These are phyloP conservation scores for Cytospora schulzeri DNA, from an alignment of 2,329 filamentous ascomycete species.

Conservation along the genomic window DNA sequence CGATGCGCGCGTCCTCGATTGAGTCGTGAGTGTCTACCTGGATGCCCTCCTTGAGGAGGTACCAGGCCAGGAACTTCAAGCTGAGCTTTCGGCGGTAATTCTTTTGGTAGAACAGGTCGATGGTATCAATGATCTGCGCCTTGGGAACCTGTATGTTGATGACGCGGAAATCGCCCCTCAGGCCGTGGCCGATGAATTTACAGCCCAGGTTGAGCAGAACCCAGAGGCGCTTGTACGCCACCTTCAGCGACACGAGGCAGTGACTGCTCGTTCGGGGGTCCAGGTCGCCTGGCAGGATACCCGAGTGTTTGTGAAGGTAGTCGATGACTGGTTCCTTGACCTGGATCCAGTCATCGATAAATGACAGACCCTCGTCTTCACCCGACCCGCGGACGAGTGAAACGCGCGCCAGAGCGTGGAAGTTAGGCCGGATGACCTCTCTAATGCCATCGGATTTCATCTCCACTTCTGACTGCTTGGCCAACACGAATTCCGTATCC, in stretches of 20 bases:
- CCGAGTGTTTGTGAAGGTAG: slow-evolving; percentile 92
- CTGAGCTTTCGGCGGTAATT: slow-evolving; percentile 83
- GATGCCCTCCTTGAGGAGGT: slow-evolving; percentile 88
- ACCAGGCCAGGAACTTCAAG: slow-evolving; percentile 88
- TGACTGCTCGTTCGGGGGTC: slow-evolving; percentile 78
- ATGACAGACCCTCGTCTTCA: slow-evolving; percentile 76
- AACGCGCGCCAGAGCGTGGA: slow-evolving; percentile 88
- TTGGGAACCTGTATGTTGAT: slow-evolving; percentile 97
- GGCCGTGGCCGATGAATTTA: slow-evolving; percentile 88
- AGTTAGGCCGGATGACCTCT: slow-evolving; percentile 87
- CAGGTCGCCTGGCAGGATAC: slow-evolving; percentile 83
- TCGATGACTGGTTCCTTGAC: slow-evolving; percentile 91
- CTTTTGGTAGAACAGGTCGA: slow-evolving; percentile 84
- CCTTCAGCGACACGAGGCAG: slow-evolving; percentile 83
- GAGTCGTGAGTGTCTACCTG: slow-evolving; percentile 92
- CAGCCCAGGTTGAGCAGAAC: slow-evolving; percentile 91
- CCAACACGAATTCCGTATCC: slow-evolving; percentile 93
- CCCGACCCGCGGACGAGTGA: slow-evolving; percentile 85
- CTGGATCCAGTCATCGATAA: slow-evolving; percentile 96
- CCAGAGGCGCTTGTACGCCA: slow-evolving; percentile 98
- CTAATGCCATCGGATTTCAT: slow-evolving; percentile 93
- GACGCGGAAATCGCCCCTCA: slow-evolving; percentile 94
- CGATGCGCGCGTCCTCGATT: slow-evolving; percentile 92
- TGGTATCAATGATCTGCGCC: slow-evolving; percentile 89
- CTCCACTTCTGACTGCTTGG: slow-evolving; percentile 91